Conservation (phyloP, 2,329 filamentous ascomycete genomes). For the Pseudogymnoascus sp. region DNA sequence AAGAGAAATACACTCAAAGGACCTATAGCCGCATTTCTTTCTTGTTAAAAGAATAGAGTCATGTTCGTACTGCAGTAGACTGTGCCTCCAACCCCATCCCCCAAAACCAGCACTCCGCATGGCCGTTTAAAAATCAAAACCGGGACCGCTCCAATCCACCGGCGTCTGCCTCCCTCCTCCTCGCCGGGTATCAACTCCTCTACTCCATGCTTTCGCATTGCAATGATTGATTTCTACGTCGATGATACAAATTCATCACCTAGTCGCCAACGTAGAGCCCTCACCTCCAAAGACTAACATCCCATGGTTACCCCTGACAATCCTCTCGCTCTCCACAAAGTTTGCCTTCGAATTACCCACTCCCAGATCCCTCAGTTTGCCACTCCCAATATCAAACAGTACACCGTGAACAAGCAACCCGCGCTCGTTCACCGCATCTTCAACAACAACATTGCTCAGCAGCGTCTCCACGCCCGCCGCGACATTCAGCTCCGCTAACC, state of each 20-base stretch:
- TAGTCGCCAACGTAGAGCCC: constrained; percentile 32
- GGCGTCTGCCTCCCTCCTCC: not conserved
- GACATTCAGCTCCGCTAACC: constrained; percentile 73
- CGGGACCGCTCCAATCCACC: not conserved
- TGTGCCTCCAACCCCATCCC: not conserved
- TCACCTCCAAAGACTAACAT: constrained; percentile 43
- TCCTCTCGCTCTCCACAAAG: constrained; percentile 17
- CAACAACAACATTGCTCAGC: constrained; percentile 60
- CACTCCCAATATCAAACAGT: constrained; percentile 57
- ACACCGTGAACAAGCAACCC: constrained; percentile 71
- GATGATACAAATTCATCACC: constrained; percentile 16
- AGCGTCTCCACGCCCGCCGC: constrained; percentile 59
- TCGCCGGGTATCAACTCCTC: constrained; percentile 6
- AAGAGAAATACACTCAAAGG: not conserved
- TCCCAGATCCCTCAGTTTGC: constrained; percentile 43
- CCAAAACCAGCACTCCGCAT: not conserved
- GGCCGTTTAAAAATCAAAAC: constrained; percentile 3
- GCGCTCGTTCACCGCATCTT: constrained; percentile 62
- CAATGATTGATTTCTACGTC: constrained; percentile 3
- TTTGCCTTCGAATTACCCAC: constrained; percentile 30
- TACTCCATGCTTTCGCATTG: constrained; percentile 6
- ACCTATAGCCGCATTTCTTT: not conserved
- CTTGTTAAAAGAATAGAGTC: constrained; percentile 1
- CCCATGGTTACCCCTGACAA: constrained; percentile 43
- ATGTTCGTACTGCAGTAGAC: not conserved